phyloP scores from a whole-genome alignment of 805 yeast species.

The Zygosaccharomyces rouxii region DNA sequence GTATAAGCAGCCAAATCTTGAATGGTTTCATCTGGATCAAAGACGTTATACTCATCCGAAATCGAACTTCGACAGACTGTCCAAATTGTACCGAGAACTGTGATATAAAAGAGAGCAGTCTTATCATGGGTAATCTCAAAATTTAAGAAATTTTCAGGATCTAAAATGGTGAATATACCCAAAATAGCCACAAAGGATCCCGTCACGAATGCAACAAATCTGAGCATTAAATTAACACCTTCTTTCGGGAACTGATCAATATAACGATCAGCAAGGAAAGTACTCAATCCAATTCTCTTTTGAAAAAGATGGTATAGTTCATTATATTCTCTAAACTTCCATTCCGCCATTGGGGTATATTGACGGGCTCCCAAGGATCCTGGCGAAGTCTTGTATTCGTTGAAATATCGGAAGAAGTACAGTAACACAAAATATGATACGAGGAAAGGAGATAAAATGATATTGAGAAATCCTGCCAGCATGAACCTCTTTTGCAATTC shows the following conservation, averaged over 20 bases:
- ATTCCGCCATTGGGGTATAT: slow-evolving; percentile 89
- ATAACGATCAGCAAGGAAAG: slow-evolving; percentile 75
- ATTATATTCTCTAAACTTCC: slow-evolving; percentile 92
- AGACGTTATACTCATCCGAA: slow-evolving; percentile 63
- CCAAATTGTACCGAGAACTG: slow-evolving; percentile 82
- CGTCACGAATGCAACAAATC: slow-evolving; percentile 65
- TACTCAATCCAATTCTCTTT: slow-evolving; percentile 70
- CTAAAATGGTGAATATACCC: slow-evolving; percentile 70
- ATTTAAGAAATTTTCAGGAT: slow-evolving; percentile 85
- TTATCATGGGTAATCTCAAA: slow-evolving; percentile 81
- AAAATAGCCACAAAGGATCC: slow-evolving; percentile 90
- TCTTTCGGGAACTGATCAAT: slow-evolving; percentile 91
- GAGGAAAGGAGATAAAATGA: slow-evolving; percentile 78
- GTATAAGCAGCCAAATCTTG: slow-evolving; percentile 79
- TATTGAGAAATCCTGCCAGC: slow-evolving; percentile 81
- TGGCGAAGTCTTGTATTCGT: slow-evolving; percentile 87
- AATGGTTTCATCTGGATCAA: slow-evolving; percentile 88
- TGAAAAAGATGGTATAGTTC: slow-evolving; percentile 87
- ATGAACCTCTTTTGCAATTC: slow-evolving; percentile 77
- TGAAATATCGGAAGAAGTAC: slow-evolving; percentile 86
- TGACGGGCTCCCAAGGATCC: slow-evolving; percentile 76
- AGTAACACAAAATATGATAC: slow-evolving; percentile 76
- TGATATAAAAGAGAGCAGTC: slow-evolving; percentile 82
- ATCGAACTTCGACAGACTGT: slow-evolving; percentile 74
- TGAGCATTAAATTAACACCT: slow-evolving; percentile 48